Conservation (phyloP, 371 early-diverging fungal species). For the Mortierella sp. region DNA sequence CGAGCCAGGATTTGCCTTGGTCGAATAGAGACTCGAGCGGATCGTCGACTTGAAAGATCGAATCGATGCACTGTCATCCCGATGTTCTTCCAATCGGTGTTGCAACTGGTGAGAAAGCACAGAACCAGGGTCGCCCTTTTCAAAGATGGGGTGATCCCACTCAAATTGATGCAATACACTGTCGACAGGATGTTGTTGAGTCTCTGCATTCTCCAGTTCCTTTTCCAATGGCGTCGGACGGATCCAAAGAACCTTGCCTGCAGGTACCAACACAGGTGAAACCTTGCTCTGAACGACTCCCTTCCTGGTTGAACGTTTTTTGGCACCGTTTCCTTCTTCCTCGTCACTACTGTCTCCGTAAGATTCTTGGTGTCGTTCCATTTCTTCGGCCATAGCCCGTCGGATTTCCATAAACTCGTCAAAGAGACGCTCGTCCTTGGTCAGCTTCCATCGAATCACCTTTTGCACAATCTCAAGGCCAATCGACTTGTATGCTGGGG, state of each 20-base stretch:
- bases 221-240: slow-evolving; percentile 41
- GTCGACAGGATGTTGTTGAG: slow-evolving; percentile 26
- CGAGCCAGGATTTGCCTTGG: background rate
- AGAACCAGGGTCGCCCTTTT: slow-evolving; percentile 12
- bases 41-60: slow-evolving; percentile 35
- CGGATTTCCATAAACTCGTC: slow-evolving; percentile 53
- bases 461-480: slow-evolving; percentile 51
- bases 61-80: slow-evolving; percentile 28
- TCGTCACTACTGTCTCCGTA: slow-evolving; percentile 3
- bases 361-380: slow-evolving; percentile 32
- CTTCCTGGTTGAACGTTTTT: background rate
- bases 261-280: slow-evolving; percentile 31
- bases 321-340: background rate
- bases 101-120: slow-evolving; percentile 24
- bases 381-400: slow-evolving; percentile 40
- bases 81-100: slow-evolving; percentile 22
- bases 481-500: slow-evolving; percentile 23
- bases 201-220: slow-evolving; percentile 43
- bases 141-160: slow-evolving; percentile 39
- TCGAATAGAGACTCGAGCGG: slow-evolving; percentile 19
- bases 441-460: slow-evolving; percentile 47
- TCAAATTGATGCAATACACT: slow-evolving; percentile 46
- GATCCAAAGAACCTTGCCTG: slow-evolving; percentile 50
- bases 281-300: slow-evolving; percentile 15
- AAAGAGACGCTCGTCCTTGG: slow-evolving; percentile 31